Conservation (phyloP, 192 early-diverging fungal genomes). For the Backusella tarrabulga region DNA sequence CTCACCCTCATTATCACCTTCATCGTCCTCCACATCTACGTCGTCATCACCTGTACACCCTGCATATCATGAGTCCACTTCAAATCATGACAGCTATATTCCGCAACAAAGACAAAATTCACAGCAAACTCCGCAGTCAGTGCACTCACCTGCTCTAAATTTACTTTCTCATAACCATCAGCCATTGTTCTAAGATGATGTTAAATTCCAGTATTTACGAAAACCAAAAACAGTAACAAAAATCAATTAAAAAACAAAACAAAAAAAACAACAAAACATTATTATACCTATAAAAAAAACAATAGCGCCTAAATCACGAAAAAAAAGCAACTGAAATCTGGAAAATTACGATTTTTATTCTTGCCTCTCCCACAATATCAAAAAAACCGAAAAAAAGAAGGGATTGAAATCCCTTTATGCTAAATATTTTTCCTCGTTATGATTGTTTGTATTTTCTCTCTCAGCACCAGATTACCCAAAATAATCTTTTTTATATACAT, state of each 20-base stretch:
- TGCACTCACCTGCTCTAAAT: constrained; percentile 9
- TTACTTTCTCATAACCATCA: constrained; percentile 13
- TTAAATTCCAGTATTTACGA: constrained; percentile 9
- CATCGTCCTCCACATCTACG: constrained; percentile 12
- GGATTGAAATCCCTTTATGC: background rate
- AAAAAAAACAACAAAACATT: background rate
- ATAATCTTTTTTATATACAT: constrained; percentile 5
- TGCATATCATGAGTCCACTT: constrained; percentile 9
- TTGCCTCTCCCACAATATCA: constrained; percentile 5
- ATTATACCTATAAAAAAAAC: background rate
- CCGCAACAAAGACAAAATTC: background rate
- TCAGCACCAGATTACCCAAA: constrained; percentile 3
- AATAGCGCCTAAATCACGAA: constrained; percentile 4
- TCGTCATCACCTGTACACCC: constrained; percentile 16
- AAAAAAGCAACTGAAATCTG: background rate
- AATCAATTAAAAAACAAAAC: background rate
- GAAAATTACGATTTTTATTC: constrained; percentile 6
- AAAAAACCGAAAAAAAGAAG: background rate
- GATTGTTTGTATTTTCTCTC: constrained; percentile 6
- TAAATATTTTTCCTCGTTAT: background rate
- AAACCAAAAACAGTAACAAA: background rate
- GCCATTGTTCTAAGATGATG: constrained; percentile 7
- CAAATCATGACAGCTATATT: constrained; percentile 9
- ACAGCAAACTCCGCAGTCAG: constrained; percentile 8
- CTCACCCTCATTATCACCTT: constrained; percentile 15